Evolutionary conservation across 2,329 filamentous ascomycete species (phyloP), one percentile per base, ranked within the genome.

Genomic region (Ambrosiella xylebori): DNA sequence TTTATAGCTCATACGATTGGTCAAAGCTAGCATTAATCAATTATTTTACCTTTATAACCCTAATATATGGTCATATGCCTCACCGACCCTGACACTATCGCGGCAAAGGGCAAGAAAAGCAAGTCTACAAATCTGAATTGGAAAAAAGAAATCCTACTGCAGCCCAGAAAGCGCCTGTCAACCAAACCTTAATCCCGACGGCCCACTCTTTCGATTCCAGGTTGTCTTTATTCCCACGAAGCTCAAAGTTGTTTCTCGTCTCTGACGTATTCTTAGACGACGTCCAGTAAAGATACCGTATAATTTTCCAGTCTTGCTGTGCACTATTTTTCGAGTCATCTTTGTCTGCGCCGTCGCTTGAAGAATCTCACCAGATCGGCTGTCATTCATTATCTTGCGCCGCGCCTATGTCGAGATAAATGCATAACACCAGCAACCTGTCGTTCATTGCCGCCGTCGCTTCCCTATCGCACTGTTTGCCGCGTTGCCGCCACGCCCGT

Each of bases 351-450:
- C 19, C 13, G 27, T 36, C 47, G 47, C 47, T 51, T 51, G 7
- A 27, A 27, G 27, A 27, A 27, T n/a, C 15, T 35, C 35, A 15
- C 27, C 17, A 51, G 3, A 35, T 51, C 19, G 47, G 12, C 19
- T 51, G n/a, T 17, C n/a, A 35, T 51, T 51, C 47, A 27, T 35
- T 19, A 35, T 51, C 47, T 7, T 51, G 12, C 19, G 9, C 19
- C 47, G 47, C 47, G 47, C 27, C 47, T 27, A 54, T 54, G 52
- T 40, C 37, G 52, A 54, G n/a, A 12, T 54, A 54, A 54, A 41
- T 54, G 52, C 37, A 19, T 38, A 54, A 19, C 9, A 11, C 19
- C 27, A 27, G 27, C 27, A 27, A 27, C 27, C 27, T 3, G 27
- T 27, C 27, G 38, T 41, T 12, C 9, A 17, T 54, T 54, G 15